Conservation (phyloP, 1,139 yeast genomes). For the Zygosaccharomyces sapae region DNA sequence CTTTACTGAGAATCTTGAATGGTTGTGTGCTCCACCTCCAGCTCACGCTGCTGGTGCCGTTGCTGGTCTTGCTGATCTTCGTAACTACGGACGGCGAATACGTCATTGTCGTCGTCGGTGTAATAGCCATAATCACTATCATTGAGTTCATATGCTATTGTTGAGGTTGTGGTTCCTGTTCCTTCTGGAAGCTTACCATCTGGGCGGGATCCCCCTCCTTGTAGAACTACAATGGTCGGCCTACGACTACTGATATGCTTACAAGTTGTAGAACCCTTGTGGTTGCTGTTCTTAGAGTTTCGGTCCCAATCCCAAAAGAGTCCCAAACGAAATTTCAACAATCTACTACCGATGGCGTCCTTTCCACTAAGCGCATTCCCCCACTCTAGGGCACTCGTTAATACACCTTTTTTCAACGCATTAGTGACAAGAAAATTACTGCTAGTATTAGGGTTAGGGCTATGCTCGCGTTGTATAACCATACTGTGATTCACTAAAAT, state of each 20-base stretch:
- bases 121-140: no score
- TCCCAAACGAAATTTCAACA: not conserved
- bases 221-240: not conserved
- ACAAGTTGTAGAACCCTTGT: not conserved
- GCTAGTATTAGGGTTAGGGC: not conserved
- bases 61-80: no score
- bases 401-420: not conserved
- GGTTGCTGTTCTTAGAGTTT: not conserved
- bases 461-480: conserved; percentile 24
- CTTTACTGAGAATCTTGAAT: not conserved
- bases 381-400: not conserved
- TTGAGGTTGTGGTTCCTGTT: no score
- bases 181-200: no score
- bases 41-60: no score
- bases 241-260: not conserved
- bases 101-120: no score
- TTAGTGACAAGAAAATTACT: not conserved
- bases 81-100: no score
- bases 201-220: not conserved
- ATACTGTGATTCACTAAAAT: conserved; percentile 31
- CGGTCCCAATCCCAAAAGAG: not conserved
- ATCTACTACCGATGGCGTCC: not conserved
- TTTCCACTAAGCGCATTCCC: not conserved
- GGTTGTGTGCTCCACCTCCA: not conserved
- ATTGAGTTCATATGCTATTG: no score